phyloP scores from a whole-genome alignment of 1,284 basidiomycete species.

The Cutaneotrichosporon curvatum region DNA sequence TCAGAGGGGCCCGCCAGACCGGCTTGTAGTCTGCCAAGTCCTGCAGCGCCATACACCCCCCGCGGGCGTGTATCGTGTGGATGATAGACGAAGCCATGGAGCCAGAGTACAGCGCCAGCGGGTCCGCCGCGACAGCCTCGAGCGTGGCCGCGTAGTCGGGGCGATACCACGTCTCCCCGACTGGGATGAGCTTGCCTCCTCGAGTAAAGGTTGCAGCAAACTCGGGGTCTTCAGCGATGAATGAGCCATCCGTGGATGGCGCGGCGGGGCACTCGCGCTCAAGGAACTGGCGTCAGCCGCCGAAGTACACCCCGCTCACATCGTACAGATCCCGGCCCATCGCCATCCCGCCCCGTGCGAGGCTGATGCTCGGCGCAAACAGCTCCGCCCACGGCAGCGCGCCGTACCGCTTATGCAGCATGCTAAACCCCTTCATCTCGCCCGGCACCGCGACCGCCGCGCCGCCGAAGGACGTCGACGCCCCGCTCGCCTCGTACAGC shows the following conservation, averaged over 20 bases:
- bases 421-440: conserved; percentile 24
- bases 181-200: conserved; percentile 24
- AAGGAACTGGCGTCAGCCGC: conserved; percentile 9
- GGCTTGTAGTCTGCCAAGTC: conserved; percentile 36
- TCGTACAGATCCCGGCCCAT: conserved; percentile 29
- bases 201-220: conserved; percentile 10
- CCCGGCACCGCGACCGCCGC: conserved; percentile 34
- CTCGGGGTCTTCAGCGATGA: conserved; percentile 11
- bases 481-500: neutral
- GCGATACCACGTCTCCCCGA: conserved; percentile 22
- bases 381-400: conserved; percentile 22
- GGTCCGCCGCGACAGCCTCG: conserved; percentile 24
- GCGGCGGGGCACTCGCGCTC: conserved; percentile 6
- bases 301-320: conserved; percentile 10
- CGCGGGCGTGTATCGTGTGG: conserved; percentile 20
- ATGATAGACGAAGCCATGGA: conserved; percentile 30
- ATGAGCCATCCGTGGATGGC: conserved; percentile 6
- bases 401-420: conserved; percentile 27
- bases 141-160: conserved; percentile 34
- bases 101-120: conserved; percentile 33
- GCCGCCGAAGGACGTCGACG: conserved; percentile 13
- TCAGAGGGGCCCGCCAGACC: conserved; percentile 24
- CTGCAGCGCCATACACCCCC: conserved; percentile 34
- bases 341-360: conserved; percentile 58
- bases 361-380: conserved; percentile 18